Evolutionary conservation across 2,329 filamentous ascomycete genomes (phyloP).

Genomic region (Akanthomyces lecanii): DNA sequence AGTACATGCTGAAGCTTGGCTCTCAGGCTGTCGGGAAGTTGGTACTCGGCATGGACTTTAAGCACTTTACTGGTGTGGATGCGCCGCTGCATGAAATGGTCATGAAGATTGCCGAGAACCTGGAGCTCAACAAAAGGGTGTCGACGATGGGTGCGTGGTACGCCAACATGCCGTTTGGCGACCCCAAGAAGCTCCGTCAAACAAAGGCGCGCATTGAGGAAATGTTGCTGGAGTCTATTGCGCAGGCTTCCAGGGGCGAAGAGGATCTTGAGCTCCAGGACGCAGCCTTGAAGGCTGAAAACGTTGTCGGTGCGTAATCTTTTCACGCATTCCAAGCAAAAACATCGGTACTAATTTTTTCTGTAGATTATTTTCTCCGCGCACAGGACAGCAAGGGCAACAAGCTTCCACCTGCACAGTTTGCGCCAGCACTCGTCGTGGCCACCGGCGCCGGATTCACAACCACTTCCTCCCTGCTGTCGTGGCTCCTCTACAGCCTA

Average conservation of each 20-base stretch:
- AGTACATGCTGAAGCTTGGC: constrained; percentile 47
- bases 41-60: constrained; percentile 42
- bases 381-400: constrained; percentile 51
- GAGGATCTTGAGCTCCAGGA: constrained; percentile 42
- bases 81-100: constrained; percentile 50
- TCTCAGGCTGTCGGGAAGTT: constrained; percentile 43
- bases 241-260: constrained; percentile 33
- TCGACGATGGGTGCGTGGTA: constrained; percentile 54
- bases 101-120: constrained; percentile 42
- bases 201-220: constrained; percentile 30
- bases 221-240: constrained; percentile 37
- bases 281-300: constrained; percentile 46
- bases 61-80: constrained; percentile 41
- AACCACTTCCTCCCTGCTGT: constrained; percentile 54
- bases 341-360: neutral
- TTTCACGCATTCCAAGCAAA: too few species aligned
- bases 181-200: constrained; percentile 41
- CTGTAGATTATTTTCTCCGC: constrained; percentile 47
- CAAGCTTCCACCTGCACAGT: constrained; percentile 41
- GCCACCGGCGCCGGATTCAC: constrained; percentile 56
- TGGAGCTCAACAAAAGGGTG: constrained; percentile 57
- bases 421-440: constrained; percentile 40
- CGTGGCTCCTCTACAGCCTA: constrained; percentile 54
- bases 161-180: constrained; percentile 52
- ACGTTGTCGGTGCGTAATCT: constrained; percentile 22